Percentiles rank a stretch among this genome's conserved stretches.
Evolutionary conservation across 2,329 filamentous ascomycete species (phyloP).

Genomic region (Torrubiella hemipterigena): DNA sequence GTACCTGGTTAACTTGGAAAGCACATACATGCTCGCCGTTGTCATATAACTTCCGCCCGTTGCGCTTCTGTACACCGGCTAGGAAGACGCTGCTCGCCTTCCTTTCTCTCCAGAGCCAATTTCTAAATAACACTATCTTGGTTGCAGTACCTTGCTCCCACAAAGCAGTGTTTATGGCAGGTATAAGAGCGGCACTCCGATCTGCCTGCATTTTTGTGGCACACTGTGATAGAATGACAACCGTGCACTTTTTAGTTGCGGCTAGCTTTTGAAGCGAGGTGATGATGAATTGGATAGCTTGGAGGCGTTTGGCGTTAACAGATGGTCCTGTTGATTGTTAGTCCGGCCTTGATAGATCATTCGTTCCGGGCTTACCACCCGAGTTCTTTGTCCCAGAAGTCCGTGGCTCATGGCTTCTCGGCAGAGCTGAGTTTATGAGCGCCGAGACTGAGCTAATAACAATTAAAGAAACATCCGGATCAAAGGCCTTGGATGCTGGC

Average conservation of each 20-base stretch:
- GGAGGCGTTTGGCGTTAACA: conserved; percentile 30
- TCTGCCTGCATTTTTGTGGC: conserved; percentile 66
- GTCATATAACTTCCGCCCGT: conserved; percentile 34
- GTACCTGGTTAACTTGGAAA: conserved; percentile 36
- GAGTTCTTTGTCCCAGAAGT: too few species aligned
- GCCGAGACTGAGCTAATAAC: conserved; percentile 70
- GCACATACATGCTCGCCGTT: conserved; percentile 31
- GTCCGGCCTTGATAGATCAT: too few species aligned
- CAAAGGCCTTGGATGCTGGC: conserved; percentile 52
- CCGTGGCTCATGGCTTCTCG: conserved; percentile 43
- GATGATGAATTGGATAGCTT: conserved; percentile 50
- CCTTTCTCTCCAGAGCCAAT: conserved; percentile 48
- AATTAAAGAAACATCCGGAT: conserved; percentile 51
- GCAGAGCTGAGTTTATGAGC: conserved; percentile 66
- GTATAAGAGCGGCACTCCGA: conserved; percentile 55
- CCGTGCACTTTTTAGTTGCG: conserved; percentile 56
- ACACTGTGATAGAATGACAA: conserved; percentile 68
- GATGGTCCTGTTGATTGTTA: conserved; percentile 17
- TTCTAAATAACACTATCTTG: conserved; percentile 66
- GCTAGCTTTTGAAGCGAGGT: conserved; percentile 65
- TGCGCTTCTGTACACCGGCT: conserved; percentile 53
- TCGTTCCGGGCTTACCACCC: too few species aligned
- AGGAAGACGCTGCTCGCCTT: conserved; percentile 40
- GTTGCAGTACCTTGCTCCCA: conserved; percentile 74
- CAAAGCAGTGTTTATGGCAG: conserved; percentile 60